These are phyloP conservation scores for Cystobasidium slooffiae DNA, from an alignment of 1,284 basidiomycete species.

Conservation along the genomic window DNA sequence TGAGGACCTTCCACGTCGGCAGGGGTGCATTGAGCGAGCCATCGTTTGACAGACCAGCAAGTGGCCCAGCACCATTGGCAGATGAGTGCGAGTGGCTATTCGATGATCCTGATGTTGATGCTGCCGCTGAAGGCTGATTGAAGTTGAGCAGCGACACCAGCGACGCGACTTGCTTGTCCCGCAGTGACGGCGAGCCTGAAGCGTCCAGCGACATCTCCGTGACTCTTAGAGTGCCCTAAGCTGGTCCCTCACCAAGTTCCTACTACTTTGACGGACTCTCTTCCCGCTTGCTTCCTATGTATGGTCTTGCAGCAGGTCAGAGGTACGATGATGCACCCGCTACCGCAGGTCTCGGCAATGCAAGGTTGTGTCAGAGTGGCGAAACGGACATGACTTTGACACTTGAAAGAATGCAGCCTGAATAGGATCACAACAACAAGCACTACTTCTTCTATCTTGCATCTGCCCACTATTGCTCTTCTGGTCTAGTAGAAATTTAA, in stretches of 20 bases:
- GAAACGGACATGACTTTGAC: not conserved
- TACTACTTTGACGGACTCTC: not conserved
- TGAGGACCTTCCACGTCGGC: conserved; percentile 93
- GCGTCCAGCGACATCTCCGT: conserved; percentile 11
- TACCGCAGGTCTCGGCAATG: not conserved
- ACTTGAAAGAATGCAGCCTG: too few species aligned
- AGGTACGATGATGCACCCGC: too few species aligned
- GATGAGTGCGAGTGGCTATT: not conserved
- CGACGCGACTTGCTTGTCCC: conserved; percentile 77
- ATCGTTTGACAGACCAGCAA: conserved; percentile 37
- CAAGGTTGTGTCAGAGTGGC: not conserved
- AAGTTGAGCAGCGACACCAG: conserved; percentile 70
- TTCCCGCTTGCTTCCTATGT: not conserved
- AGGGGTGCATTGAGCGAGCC: conserved; percentile 57
- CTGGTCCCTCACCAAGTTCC: not conserved
- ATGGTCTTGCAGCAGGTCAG: too few species aligned
- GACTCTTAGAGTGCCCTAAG: not conserved
- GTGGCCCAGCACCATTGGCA: conserved; percentile 15
- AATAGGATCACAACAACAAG: too few species aligned
- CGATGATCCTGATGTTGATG: conserved; percentile 41
- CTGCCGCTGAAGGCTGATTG: conserved; percentile 59
- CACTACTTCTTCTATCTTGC: too few species aligned
- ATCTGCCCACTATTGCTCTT: too few species aligned
- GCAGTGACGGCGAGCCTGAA: conserved; percentile 62
- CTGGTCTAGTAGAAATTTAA: too few species aligned